These are phyloP conservation scores for Tympanopsis confertula DNA, from an alignment of 2,329 filamentous ascomycete species.

Conservation along the genomic window DNA sequence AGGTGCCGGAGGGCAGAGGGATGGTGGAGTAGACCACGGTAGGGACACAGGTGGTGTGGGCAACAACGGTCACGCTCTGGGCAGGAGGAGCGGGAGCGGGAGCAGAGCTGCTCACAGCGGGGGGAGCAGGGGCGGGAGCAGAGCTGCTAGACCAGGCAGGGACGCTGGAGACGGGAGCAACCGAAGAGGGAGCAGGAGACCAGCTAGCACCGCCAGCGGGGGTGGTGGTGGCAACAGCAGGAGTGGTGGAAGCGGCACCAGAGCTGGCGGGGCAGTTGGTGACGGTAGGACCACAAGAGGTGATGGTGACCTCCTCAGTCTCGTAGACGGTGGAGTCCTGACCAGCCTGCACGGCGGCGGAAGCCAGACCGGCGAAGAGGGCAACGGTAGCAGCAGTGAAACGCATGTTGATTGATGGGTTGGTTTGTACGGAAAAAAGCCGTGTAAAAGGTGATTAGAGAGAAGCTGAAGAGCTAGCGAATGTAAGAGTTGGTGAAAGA, in stretches of 20 bases:
- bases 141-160: not conserved
- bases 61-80: slow-evolving; percentile 3
- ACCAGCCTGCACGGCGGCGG: slow-evolving; percentile 7
- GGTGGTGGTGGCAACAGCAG: not conserved
- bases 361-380: slow-evolving; percentile 16
- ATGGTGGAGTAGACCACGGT: slow-evolving; percentile 11
- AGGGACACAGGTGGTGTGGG: slow-evolving; percentile 8
- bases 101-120: not conserved
- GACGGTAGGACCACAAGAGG: slow-evolving; percentile 34
- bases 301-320: slow-evolving; percentile 39
- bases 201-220: slow-evolving; percentile 1
- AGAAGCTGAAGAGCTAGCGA: slow-evolving; percentile 8
- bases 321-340: slow-evolving; percentile 27
- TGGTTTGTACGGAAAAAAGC: slow-evolving; percentile 4
- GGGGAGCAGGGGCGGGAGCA: not conserved
- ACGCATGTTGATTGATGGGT: slow-evolving; percentile 21
- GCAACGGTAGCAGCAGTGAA: slow-evolving; percentile 18
- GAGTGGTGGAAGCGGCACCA: slow-evolving; percentile 1
- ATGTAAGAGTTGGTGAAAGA: slow-evolving; percentile 10
- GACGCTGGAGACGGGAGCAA: slow-evolving; percentile 1
- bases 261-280: slow-evolving; percentile 25
- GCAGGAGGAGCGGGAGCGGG: slow-evolving; percentile 6
- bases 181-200: slow-evolving; percentile 4
- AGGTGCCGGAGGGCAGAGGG: slow-evolving; percentile 14
- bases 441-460: slow-evolving; percentile 3